A percentile compares a stretch with the other conserved stretches of the same genome.
Evolutionary conservation across 495 filamentous ascomycete genomes (phyloP).

Genomic region (Echria macrotheca): DNA sequence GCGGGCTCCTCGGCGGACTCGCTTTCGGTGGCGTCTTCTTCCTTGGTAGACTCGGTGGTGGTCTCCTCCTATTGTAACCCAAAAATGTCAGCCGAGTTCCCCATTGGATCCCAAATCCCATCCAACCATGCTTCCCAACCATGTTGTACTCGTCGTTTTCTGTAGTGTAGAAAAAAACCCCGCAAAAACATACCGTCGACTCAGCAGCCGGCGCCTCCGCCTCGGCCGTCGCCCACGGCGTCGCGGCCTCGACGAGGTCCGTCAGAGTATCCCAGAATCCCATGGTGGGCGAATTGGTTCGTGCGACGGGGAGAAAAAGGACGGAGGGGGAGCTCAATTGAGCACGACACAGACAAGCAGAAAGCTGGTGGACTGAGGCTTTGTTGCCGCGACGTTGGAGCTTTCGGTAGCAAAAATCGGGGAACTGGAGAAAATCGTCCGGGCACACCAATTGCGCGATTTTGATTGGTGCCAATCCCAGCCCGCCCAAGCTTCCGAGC

Average conservation of each 20-base stretch:
- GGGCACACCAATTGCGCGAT: slow-evolving; percentile 38
- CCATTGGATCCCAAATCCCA: background rate
- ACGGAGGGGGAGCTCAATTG: slow-evolving; percentile 33
- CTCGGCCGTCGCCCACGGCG: slow-evolving; percentile 51
- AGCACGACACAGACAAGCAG: background rate
- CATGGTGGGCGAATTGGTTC: slow-evolving; percentile 45
- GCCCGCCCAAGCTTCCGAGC: background rate
- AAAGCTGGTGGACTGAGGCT: slow-evolving; percentile 14
- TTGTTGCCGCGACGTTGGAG: slow-evolving; percentile 31
- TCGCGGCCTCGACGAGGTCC: slow-evolving; percentile 50
- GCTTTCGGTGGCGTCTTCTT: slow-evolving; percentile 30
- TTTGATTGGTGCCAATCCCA: slow-evolving; percentile 36
- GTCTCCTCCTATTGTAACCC: background rate
- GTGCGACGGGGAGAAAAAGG: slow-evolving; percentile 18
- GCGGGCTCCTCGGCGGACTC: slow-evolving; percentile 48
- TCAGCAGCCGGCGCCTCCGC: slow-evolving; percentile 47
- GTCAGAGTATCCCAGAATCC: slow-evolving; percentile 52
- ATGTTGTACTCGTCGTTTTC: too few relatives aligned
- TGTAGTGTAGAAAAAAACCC: background rate
- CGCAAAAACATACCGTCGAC: slow-evolving; percentile 18
- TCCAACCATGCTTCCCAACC: background rate
- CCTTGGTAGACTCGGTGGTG: slow-evolving; percentile 1
- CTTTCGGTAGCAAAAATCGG: slow-evolving; percentile 27
- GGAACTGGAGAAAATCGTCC: slow-evolving; percentile 37
- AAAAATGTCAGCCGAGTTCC: background rate